Evolutionary conservation across 2,329 filamentous ascomycete species (phyloP).

Genomic region (Paecilomyces formosus): DNA sequence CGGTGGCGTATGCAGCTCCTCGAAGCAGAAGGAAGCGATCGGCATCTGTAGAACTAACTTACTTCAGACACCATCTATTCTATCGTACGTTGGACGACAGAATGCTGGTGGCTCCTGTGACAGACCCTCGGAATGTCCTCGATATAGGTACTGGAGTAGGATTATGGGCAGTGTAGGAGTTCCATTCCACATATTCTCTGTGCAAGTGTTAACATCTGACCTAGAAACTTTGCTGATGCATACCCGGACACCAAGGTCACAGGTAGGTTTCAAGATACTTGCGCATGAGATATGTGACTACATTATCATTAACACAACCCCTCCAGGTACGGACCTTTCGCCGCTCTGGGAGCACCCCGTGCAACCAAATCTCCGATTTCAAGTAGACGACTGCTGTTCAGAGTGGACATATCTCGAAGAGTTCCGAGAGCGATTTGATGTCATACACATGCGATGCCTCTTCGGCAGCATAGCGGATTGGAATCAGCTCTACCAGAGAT

Average conservation of each 20-base stretch:
- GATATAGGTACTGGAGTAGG: slow-evolving; percentile 26
- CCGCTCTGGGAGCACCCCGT: slow-evolving; percentile 19
- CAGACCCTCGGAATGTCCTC: slow-evolving; percentile 18
- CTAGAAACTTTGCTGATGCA: slow-evolving; percentile 18
- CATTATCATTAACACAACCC: not conserved
- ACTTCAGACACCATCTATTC: slow-evolving; percentile 17
- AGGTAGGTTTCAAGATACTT: slow-evolving; percentile 3
- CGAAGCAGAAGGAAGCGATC: not conserved
- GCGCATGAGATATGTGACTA: not conserved
- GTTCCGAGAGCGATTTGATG: slow-evolving; percentile 28
- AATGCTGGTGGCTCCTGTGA: slow-evolving; percentile 19
- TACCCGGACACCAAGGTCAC: slow-evolving; percentile 25
- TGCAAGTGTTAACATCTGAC: slow-evolving; percentile 5
- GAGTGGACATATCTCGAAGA: slow-evolving; percentile 26
- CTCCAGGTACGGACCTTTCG: slow-evolving; percentile 28
- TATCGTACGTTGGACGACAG: slow-evolving; percentile 16
- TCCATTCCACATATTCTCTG: not conserved
- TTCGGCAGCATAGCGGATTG: slow-evolving; percentile 29
- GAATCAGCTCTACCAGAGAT: slow-evolving; percentile 25
- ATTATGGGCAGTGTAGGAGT: slow-evolving; percentile 22
- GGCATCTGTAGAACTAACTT: not conserved
- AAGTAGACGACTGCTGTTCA: slow-evolving; percentile 27
- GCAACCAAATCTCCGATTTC: slow-evolving; percentile 22
- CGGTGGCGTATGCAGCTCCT: slow-evolving; percentile 11
- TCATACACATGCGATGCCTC: slow-evolving; percentile 34